Evolutionary conservation across 257 asterid genomes (phyloP), one percentile per base, ranked within the genome.

Genomic region (Capsicum chinense): DNA sequence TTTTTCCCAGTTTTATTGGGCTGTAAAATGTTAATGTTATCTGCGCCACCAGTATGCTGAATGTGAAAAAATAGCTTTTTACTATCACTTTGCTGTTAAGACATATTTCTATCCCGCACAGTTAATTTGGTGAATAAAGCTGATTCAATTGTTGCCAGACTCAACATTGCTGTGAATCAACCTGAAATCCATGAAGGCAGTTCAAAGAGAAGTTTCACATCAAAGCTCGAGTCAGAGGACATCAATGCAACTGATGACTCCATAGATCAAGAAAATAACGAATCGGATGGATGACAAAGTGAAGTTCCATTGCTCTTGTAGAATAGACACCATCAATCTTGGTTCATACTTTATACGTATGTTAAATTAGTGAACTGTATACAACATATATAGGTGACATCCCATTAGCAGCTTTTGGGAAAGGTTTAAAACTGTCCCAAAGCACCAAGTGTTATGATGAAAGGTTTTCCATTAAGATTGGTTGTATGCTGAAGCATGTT

Each of bases 121-220:
- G 93, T 90, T 82, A 86, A 85, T 62, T 44, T 85, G 83, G 66
- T 76, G 80, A 89, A 85, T 33, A 86, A 60, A 71, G 84, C 88
- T 9, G 87, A 73, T 66, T 69, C 83, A 59, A 47, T 80, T 81
- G 85, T 87, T 76, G 71, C 52, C 88, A 88, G 83, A 85, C 64
- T 66, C 85, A 71, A 79, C 81, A n/a, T 54, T 71, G 86, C 87
- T 86, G 84, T 59, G 44, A 79, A 21, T 57, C 33, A 66, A 54
- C 42, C 67, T 63, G 69, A 70, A 62, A 83, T 78, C 80, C 78
- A 74, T 14, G 26, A 5, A 71, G 87, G 33, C 83, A 50, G n/a
- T 79, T 62, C 58, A 79, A 52, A 56, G 37, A 67, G 44, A 15
- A 66, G 64, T 79, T 50, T 84, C 19, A 79, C 35, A 56, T 54